Evolutionary conservation across 208 protist species (phyloP), one percentile per base, ranked within the genome.

Genomic region (Crithidia brevicula): DNA sequence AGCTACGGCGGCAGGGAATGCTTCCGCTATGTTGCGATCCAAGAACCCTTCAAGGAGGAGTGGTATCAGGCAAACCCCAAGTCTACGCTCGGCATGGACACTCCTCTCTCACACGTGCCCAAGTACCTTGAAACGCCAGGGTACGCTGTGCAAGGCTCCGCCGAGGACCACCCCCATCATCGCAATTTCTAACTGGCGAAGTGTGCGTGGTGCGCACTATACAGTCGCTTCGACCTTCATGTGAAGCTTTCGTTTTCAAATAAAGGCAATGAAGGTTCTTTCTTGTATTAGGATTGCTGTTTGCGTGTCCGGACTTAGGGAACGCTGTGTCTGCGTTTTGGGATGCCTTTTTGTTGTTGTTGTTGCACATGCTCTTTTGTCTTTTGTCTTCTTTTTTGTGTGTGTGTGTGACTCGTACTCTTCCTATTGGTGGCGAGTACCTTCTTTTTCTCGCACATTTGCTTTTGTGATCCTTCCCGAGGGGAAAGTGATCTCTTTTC

Each of bases 41-140:
- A 95, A 71, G 86, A 93, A 72, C 89, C 89, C 3, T 88, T 90
- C 43, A 88, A 91, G 68, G 85, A 89, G 61, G 74, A 91, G 75
- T 95, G 89, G 89, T 90, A 89, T 51, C 84, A 92, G 79, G 89
- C 85, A 51, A 95, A 95, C 72, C 89, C 89, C 27, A 95, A 93
- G 78, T 77, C 76, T 4, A 79, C 77, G 18, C 62, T 95, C 6
- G 86, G 86, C 22, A 86, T 91, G 58, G 89, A 95, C 70, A 93
- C 89, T 15, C 89, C 89, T 3, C 76, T 95, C 13, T 86, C 86
- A 8, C 78, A 91, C 63, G 89, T 95, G 50, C 89, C 89, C 15
- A 95, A 91, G 76, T 95, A 85, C 65, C 71, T 95, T 22, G 82
- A 89, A 40, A 92, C 89, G 34, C 86, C 89, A 0, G 84, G 86